These are phyloP conservation scores for Naganishia antarctica DNA, from an alignment of 768 basidiomycete species.

Conservation along the genomic window DNA sequence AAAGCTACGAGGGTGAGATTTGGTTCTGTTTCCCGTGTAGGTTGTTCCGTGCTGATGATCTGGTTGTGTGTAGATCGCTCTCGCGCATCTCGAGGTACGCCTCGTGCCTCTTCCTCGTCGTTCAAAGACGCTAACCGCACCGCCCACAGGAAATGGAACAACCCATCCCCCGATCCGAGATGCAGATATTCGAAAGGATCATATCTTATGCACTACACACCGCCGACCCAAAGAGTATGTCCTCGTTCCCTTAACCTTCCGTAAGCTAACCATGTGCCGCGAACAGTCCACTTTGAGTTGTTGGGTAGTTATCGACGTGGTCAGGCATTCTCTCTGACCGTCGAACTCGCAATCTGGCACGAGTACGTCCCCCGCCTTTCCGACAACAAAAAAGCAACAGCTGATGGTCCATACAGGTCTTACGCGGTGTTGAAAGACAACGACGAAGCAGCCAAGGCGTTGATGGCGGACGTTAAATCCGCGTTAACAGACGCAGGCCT, in stretches of 20 bases:
- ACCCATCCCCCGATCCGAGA: conserved; percentile 41
- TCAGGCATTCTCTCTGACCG: conserved; percentile 38
- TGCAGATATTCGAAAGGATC: conserved; percentile 32
- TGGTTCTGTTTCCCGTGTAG: background rate
- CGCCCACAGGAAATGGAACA: conserved; percentile 38
- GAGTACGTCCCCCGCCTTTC: conserved; percentile 28
- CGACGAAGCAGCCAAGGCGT: conserved; percentile 13
- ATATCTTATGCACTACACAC: conserved; percentile 35
- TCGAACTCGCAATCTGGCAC: conserved; percentile 45
- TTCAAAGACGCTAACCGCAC: background rate
- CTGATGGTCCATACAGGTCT: conserved; percentile 8
- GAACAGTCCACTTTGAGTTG: conserved; percentile 40
- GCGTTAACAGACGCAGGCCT: conserved; percentile 34
- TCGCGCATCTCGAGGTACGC: conserved; percentile 34
- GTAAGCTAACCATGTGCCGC: background rate
- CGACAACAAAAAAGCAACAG: background rate
- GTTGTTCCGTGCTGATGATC: background rate
- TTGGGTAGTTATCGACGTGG: conserved; percentile 45
- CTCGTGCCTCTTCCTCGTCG: background rate
- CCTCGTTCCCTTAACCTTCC: background rate
- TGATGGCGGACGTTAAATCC: conserved; percentile 36
- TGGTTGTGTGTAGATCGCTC: conserved; percentile 32
- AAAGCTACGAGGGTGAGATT: conserved; percentile 36
- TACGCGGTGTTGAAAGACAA: conserved; percentile 28
- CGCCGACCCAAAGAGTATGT: conserved; percentile 35